Evolutionary conservation across 257 asterid species (phyloP), one percentile per base, ranked within the genome.

Genomic region (Primulina tabacum): DNA sequence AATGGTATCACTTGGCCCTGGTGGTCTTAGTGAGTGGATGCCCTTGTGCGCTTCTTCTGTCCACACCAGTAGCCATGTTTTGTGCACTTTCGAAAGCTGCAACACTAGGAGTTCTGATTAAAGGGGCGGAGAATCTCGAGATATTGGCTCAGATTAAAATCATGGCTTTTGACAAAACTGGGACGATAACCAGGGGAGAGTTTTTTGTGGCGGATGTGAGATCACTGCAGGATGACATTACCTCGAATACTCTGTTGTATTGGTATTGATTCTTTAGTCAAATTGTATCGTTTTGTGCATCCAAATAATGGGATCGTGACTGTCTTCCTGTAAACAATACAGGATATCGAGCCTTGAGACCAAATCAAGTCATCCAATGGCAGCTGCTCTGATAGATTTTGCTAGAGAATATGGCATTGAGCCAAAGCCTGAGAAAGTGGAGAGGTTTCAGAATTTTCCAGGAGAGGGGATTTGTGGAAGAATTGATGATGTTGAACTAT

Each of bases 291-390:
- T 12, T 11, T 55, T 75, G 2, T 62, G 16, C 0, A 0, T 9
- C 43, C 0, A 20, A 24, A 34, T 43, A 33, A 33, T 28, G 11
- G 65, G 32, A 69, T 58, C 60, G 1, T 40, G 58, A 38, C 9
- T 24, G 2, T 14, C 2, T 16, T 63, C 0, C 20, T 30, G 55
- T 67, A 16, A 60, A 58, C 18, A 8, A 29, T 73, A 0, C 63
- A 92, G 98, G 96, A 86, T 92, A 64, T 88, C 97, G 38, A 90
- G 97, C 76, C 84, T 92, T n/a, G 98, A 92, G 70, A 79, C 88
- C 77, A 92, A 87, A 71, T 92, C 97, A 21, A 80, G 92, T 34
- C 98, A 92, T 82, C 98, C 97, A 8, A 77, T 92, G 90, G 97
- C 97, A 8, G 86, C 87, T 38, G 93, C 96, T 65, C 68, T 92